Conservation (phyloP, 768 basidiomycete species). For the Boletus reticuloceps region DNA sequence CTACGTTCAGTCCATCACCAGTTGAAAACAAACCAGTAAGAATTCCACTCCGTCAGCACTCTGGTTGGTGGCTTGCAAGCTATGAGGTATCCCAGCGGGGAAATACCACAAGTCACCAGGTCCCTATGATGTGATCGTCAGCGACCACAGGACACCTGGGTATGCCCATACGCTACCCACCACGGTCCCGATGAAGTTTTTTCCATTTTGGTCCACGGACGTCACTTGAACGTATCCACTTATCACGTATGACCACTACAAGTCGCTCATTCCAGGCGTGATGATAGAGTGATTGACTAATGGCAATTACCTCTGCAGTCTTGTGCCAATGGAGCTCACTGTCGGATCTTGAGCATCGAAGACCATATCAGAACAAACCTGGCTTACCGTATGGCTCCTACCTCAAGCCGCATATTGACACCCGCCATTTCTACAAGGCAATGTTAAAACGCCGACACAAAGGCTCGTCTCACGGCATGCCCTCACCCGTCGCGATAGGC, state of each 20-base stretch:
- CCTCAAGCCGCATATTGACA: conserved; percentile 39
- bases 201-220: conserved; percentile 45
- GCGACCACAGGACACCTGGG: background rate
- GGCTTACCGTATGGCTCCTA: conserved; percentile 36
- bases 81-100: conserved; percentile 51
- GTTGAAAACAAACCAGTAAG: conserved; percentile 33
- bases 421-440: conserved; percentile 9
- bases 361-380: too few relatives aligned
- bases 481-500: conserved; percentile 35
- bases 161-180: conserved; percentile 28
- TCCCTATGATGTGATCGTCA: conserved; percentile 26
- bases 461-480: background rate
- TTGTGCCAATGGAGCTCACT: conserved; percentile 44
- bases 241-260: conserved; percentile 50
- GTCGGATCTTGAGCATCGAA: background rate
- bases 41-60: conserved; percentile 46
- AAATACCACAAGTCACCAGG: conserved; percentile 55
- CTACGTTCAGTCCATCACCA: background rate
- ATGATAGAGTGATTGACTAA: background rate
- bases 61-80: conserved; percentile 47
- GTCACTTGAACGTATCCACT: conserved; percentile 42
- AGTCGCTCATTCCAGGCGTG: background rate
- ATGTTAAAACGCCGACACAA: background rate
- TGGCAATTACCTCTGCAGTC: conserved; percentile 22
- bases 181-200: conserved; percentile 45